Evolutionary conservation across 129 eudicot species (phyloP).

Genomic region (Calendula officinalis): DNA sequence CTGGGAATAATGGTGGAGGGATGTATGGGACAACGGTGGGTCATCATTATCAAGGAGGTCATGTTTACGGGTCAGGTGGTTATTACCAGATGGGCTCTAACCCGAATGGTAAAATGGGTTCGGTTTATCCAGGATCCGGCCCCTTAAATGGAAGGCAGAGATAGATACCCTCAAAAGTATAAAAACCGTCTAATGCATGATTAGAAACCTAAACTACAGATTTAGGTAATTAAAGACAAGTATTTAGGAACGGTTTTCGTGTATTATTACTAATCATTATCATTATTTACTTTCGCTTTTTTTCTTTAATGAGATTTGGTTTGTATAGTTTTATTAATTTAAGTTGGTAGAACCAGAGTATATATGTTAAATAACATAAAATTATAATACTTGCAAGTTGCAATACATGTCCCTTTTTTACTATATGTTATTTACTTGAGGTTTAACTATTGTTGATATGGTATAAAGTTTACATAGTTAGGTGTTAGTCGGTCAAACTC

Average conservation of each 20-base stretch:
- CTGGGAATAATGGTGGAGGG: conserved; percentile 34
- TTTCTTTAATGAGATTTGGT: conserved; percentile 6
- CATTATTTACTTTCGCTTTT: conserved; percentile 9
- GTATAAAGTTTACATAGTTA: too few species aligned
- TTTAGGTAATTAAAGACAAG: conserved; percentile 21
- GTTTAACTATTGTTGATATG: too few species aligned
- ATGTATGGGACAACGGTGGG: conserved; percentile 38
- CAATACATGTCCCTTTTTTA: not conserved
- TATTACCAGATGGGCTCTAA: conserved; percentile 38
- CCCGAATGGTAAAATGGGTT: conserved; percentile 37
- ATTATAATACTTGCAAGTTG: not conserved
- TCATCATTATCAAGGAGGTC: conserved; percentile 36
- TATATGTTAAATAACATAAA: not conserved
- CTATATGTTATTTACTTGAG: not conserved
- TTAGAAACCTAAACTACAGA: conserved; percentile 20
- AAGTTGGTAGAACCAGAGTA: conserved; percentile 6
- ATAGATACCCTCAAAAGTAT: conserved; percentile 9
- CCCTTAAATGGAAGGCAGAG: conserved; percentile 40
- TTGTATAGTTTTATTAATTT: conserved; percentile 6
- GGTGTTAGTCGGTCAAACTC: too few species aligned
- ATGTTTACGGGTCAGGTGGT: too few species aligned
- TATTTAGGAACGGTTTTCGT: conserved; percentile 15
- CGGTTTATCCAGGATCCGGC: conserved; percentile 43
- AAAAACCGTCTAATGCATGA: conserved; percentile 5
- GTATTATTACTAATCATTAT: conserved; percentile 4